Base-by-base conservation (phyloP, 257 asterid species). In the Misopates orontium region DNA sequence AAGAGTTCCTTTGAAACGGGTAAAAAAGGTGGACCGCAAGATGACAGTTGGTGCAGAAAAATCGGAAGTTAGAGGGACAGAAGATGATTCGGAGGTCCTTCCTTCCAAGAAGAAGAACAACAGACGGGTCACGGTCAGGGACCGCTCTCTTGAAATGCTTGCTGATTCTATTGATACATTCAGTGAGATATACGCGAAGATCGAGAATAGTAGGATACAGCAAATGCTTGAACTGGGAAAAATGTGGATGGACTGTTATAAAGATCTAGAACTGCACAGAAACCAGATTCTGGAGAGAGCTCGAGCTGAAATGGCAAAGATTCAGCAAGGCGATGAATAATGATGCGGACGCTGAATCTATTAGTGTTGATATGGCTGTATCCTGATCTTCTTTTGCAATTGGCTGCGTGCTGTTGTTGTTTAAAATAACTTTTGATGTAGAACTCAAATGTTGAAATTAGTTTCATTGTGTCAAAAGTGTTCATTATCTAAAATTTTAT, bases 91-190 rank as follows among this genome's bases (percentile, higher is more conserved):
- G 80, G 82, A 61, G 73, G 40, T 5, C 14, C 40, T 55, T 20
- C 61, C 44, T 14, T 20, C 42, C 1, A 80, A 67, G 78, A 84
- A 56, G 72, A 48, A 66, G 16, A 78, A 72, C 72, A 80, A 71
- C 14, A 79, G 68, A 11, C 66, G 41, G 51, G 36, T 28, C 19
- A 64, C 50, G 62, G 56, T 71, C 1, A 28, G 53, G 9, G 83
- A 72, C 8, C 75, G 61, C 45, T 76, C 88, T 12, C 79, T 83
- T 45, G 88, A 81, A 62, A 9, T 91, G 68, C 82, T 95, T 7
- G 98, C 96, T 1, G 96, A 87, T 72, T 88, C 97, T 21, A 83
- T 95, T 64, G 76, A 75, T 42, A 91, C 82, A 45, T 95, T 95
- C 47, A 77, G 95, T 11, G 84, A 84, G 28, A 78, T 84, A 57